phyloP scores from a whole-genome alignment of 108 stramenopile genomes.

The Discostella stelligeroides region DNA sequence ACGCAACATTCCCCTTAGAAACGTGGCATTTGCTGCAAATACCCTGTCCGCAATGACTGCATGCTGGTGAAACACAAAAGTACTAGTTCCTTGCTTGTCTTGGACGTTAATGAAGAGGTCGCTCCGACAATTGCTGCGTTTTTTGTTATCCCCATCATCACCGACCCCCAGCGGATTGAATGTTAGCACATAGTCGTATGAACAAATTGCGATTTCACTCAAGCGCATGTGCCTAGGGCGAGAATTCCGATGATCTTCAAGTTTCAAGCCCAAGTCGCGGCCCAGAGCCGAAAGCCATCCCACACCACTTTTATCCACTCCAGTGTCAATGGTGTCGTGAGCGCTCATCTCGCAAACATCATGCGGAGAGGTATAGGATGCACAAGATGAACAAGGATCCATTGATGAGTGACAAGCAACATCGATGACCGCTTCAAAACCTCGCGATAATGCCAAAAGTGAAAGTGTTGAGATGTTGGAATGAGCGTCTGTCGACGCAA shows the following conservation, averaged over 20 bases:
- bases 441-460: conserved; percentile 40
- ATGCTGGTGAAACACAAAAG: conserved; percentile 26
- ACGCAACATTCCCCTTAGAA: conserved; percentile 33
- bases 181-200: conserved; percentile 41
- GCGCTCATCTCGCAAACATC: neutral
- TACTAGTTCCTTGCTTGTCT: neutral
- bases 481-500: neutral
- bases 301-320: conserved; percentile 44
- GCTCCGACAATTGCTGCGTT: conserved; percentile 13
- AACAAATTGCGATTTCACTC: conserved; percentile 26
- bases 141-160: conserved; percentile 7
- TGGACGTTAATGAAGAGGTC: conserved; percentile 27
- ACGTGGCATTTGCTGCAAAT: conserved; percentile 38
- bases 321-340: conserved; percentile 2
- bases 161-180: conserved; percentile 27
- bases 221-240: conserved; percentile 20
- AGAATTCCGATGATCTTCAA: conserved; percentile 23
- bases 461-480: conserved; percentile 16
- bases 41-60: conserved; percentile 43
- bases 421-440: conserved; percentile 32
- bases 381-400: conserved; percentile 37
- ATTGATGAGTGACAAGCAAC: conserved; percentile 31
- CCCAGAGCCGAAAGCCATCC: conserved; percentile 47
- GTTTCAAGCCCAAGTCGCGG: conserved; percentile 41
- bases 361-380: conserved; percentile 37